Evolutionary conservation across 352 stramenopile species (phyloP).

Genomic region (Pythium rhizo-oryzae): DNA sequence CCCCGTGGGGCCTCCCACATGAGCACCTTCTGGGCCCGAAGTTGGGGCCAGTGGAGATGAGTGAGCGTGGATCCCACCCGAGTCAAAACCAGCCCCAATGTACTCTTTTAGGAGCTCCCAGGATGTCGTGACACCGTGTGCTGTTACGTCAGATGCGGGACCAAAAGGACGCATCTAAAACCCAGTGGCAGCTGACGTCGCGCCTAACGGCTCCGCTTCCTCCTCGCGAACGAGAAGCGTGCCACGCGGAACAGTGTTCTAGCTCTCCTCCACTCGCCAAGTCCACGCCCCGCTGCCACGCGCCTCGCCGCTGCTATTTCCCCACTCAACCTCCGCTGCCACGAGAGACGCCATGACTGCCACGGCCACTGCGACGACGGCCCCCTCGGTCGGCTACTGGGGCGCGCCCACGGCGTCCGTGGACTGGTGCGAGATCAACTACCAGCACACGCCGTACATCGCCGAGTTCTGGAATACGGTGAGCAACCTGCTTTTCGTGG

Average conservation of each 20-base stretch:
- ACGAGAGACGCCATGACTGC: constrained; percentile 2
- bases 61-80: not conserved
- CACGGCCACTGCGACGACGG: not conserved
- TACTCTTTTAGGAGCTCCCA: not conserved
- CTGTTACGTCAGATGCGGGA: not conserved
- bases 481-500: constrained; percentile 79
- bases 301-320: too few relatives aligned
- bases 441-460: constrained; percentile 76
- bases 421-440: constrained; percentile 89
- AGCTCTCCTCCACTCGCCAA: not conserved
- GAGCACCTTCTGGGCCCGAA: too few relatives aligned
- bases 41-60: not conserved
- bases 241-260: not conserved
- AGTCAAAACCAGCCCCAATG: not conserved
- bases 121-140: constrained; percentile 4
- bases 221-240: not conserved
- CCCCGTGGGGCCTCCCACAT: too few relatives aligned
- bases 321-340: not conserved
- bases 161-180: not conserved
- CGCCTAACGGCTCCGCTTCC: not conserved
- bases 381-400: constrained; percentile 49
- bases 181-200: constrained; percentile 2
- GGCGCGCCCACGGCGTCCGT: constrained; percentile 74
- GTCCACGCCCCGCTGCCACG: not conserved
- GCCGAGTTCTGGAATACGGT: constrained; percentile 91